Evolutionary conservation across 139 green algal species (phyloP).

Genomic region (Diplosphaera chodatii): DNA sequence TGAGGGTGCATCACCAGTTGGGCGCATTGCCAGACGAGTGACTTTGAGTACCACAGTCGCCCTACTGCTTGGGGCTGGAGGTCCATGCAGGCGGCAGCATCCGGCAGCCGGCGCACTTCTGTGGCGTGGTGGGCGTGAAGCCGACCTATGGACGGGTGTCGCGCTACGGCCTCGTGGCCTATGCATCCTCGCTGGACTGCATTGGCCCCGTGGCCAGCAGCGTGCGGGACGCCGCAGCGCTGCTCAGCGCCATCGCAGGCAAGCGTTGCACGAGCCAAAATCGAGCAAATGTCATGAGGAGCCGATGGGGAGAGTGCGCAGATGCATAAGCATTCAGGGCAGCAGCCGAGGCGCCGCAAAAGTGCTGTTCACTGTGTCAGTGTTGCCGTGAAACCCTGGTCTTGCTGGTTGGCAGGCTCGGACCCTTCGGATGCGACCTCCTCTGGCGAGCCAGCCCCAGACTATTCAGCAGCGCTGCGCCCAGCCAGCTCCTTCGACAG

Average conservation of each 20-base stretch:
- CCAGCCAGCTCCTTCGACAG: constrained; percentile 28
- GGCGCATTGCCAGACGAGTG: too few relatives aligned
- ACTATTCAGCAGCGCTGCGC: constrained; percentile 44
- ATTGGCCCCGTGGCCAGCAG: constrained; percentile 73
- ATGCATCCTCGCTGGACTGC: constrained; percentile 87
- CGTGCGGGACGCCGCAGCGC: constrained; percentile 82
- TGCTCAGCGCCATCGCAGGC: constrained; percentile 80
- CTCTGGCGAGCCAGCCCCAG: constrained; percentile 14
- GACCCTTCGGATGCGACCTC: constrained; percentile 68
- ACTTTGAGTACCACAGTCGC: too few relatives aligned
- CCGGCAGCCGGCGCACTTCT: constrained; percentile 91
- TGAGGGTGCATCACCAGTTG: too few relatives aligned
- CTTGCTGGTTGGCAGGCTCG: constrained; percentile 19
- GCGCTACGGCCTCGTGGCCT: constrained; percentile 88
- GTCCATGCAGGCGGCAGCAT: constrained; percentile 88
- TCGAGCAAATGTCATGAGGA: too few relatives aligned
- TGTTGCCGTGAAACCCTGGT: too few relatives aligned
- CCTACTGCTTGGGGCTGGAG: too few relatives aligned
- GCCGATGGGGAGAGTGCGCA: too few relatives aligned
- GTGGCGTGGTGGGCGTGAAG: constrained; percentile 94
- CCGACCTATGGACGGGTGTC: constrained; percentile 92
- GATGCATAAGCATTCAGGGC: too few relatives aligned
- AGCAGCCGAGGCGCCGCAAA: too few relatives aligned
- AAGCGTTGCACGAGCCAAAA: too few relatives aligned
- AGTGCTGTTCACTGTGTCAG: too few relatives aligned